Evolutionary conservation across 805 yeast species (phyloP), one percentile per base, ranked within the genome.

Genomic region (Zygosaccharomyces lentus): DNA sequence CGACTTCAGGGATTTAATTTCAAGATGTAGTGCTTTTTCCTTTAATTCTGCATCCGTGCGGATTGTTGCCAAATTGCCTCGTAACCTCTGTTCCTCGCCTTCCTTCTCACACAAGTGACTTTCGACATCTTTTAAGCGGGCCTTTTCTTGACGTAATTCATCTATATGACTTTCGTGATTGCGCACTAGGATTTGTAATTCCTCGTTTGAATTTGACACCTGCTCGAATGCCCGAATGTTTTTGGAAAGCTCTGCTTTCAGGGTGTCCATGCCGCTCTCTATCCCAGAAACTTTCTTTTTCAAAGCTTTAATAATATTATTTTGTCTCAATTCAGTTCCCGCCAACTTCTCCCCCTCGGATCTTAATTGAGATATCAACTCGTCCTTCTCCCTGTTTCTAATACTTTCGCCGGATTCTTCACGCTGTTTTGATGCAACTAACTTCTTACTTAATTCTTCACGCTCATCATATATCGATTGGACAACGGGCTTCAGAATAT

Each of bases 261-360:
- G 43, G 2, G 43, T 49, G 21, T 37, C 45, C 7, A 69, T 50
- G 16, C 70, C 64, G 2, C 65, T 62, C 13, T 73, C 78, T 15
- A 64, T 62, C 12, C 66, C 69, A 6, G 52, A 12, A 41, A 78
- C 76, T 30, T 70, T 73, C 16, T 72, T 66, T 34, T 80, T 78
- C 46, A 89, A 64, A 51, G 74, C 73, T 50, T 85, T 85, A 41
- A 90, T 78, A 0, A 81, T 71, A 34, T 80, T 86, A 53, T 77
- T 80, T 43, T 81, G 73, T 53, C 77, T 78, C 23, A 87, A 72
- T 56, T 91, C 97, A 49, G 78, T 81, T 48, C 75, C 74, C 0
- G 93, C 80, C 31, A 88, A 65, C 19, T 75, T 78, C 51, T 84
- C 82, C 3, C 96, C 96, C 64, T 89, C 96, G 45, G 76, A 79